Evolutionary conservation across 331 rosid genomes (phyloP).

Genomic region (Quercus phellos): DNA sequence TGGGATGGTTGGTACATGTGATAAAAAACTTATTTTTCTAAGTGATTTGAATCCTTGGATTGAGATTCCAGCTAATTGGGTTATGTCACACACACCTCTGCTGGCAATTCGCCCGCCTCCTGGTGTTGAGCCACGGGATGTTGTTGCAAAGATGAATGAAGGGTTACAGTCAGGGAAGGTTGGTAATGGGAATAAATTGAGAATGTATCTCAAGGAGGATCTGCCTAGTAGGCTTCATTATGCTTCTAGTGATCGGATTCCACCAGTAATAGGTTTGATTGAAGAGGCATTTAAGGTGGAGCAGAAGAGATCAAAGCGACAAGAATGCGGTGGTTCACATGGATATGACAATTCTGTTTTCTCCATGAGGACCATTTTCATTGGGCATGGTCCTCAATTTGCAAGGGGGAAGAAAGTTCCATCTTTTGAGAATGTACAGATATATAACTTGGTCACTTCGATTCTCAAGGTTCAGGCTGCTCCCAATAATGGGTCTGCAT

Average conservation of each 20-base stretch:
- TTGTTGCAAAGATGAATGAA: conserved; percentile 69
- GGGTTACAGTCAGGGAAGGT: conserved; percentile 79
- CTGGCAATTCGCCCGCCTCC: conserved; percentile 68
- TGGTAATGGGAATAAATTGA: conserved; percentile 62
- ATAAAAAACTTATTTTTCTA: conserved; percentile 64
- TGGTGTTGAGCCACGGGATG: conserved; percentile 30
- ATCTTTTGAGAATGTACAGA: conserved; percentile 87
- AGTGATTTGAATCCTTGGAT: conserved; percentile 78
- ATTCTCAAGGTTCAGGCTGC: conserved; percentile 80
- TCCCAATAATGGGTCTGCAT: conserved; percentile 68
- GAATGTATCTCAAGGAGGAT: conserved; percentile 75
- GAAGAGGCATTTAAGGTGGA: conserved; percentile 85
- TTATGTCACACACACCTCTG: conserved; percentile 53
- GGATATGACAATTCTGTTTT: conserved; percentile 87
- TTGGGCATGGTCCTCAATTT: conserved; percentile 94
- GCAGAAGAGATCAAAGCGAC: conserved; percentile 43
- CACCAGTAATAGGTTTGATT: conserved; percentile 71
- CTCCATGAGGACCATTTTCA: conserved; percentile 86
- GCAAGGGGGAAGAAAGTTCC: conserved; percentile 80
- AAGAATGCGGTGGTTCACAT: conserved; percentile 91
- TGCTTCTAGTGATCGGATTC: conserved; percentile 52
- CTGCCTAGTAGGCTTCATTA: conserved; percentile 85
- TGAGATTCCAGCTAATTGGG: conserved; percentile 58
- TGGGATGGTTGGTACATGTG: conserved; percentile 99
- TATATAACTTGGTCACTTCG: conserved; percentile 77